Conservation (phyloP, 352 stramenopile species). For the Phytophthora meadii region DNA sequence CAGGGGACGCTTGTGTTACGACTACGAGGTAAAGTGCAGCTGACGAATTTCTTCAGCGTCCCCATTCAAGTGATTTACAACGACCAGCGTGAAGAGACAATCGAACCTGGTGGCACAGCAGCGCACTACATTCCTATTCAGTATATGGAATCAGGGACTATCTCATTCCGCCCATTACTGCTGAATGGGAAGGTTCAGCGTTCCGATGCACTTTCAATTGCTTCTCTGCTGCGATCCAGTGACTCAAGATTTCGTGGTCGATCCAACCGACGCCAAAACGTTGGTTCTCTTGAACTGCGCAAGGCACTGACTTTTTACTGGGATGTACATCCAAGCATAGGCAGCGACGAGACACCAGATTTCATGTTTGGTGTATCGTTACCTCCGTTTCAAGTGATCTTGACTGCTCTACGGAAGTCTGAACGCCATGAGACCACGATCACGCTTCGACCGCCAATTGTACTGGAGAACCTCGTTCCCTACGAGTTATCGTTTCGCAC, state of each 20-base stretch:
- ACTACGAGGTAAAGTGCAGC: slow-evolving; percentile 79
- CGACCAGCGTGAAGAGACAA: slow-evolving; percentile 56
- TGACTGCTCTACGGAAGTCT: slow-evolving; percentile 75
- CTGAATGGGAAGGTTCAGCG: slow-evolving; percentile 63
- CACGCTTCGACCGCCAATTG: slow-evolving; percentile 68
- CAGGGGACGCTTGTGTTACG: slow-evolving; percentile 85
- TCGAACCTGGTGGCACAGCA: slow-evolving; percentile 50
- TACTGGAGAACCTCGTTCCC: slow-evolving; percentile 79
- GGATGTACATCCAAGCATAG: slow-evolving; percentile 58
- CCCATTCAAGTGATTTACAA: slow-evolving; percentile 86
- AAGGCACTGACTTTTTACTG: slow-evolving; percentile 83
- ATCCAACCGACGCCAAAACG: slow-evolving; percentile 47
- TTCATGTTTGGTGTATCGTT: slow-evolving; percentile 54
- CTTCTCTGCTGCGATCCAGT: slow-evolving; percentile 57
- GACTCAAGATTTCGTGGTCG: slow-evolving; percentile 28
- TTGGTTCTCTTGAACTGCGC: slow-evolving; percentile 64
- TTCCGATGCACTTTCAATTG: slow-evolving; percentile 67
- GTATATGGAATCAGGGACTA: slow-evolving; percentile 69
- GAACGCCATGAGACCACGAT: slow-evolving; percentile 82
- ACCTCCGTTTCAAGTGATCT: slow-evolving; percentile 77
- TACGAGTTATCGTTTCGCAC: slow-evolving; percentile 80
- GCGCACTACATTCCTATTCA: slow-evolving; percentile 86
- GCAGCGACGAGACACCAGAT: slow-evolving; percentile 14
- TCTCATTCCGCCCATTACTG: slow-evolving; percentile 79
- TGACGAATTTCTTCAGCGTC: slow-evolving; percentile 77